Conservation (phyloP, 2,329 filamentous ascomycete genomes). For the Onygena corvina region DNA sequence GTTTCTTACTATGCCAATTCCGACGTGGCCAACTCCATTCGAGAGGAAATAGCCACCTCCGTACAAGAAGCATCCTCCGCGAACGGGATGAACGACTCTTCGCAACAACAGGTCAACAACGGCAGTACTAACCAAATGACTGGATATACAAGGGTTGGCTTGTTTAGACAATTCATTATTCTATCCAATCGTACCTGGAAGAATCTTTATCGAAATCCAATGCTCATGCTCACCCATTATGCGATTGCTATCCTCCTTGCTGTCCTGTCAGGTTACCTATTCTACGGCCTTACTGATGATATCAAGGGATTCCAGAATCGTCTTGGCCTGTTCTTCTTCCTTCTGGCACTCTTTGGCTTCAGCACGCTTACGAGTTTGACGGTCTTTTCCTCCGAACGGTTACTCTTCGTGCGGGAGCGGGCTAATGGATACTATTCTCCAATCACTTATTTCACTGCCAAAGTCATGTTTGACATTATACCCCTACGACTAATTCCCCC, state of each 20-base stretch:
- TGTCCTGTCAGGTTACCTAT: constrained; percentile 86
- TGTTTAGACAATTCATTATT: constrained; percentile 73
- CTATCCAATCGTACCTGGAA: constrained; percentile 87
- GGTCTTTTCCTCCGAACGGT: constrained; percentile 80
- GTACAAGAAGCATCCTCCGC: constrained; percentile 52
- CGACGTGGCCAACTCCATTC: constrained; percentile 59
- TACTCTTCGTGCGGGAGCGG: constrained; percentile 83
- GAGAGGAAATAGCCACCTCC: constrained; percentile 65
- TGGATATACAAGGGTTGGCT: constrained; percentile 71
- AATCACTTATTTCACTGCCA: constrained; percentile 84
- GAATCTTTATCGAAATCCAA: constrained; percentile 92
- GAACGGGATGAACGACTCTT: constrained; percentile 53
- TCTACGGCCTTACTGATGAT: constrained; percentile 91
- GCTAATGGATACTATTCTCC: constrained; percentile 96
- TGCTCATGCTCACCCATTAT: constrained; percentile 97
- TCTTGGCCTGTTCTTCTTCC: constrained; percentile 93
- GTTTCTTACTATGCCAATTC: constrained; percentile 66
- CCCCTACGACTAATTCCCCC: constrained; percentile 89
- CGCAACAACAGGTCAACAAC: constrained; percentile 38
- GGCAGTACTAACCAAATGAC: constrained; percentile 51
- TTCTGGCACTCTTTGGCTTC: constrained; percentile 90
- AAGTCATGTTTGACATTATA: constrained; percentile 96
- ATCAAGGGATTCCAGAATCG: constrained; percentile 97
- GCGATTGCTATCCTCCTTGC: constrained; percentile 91
- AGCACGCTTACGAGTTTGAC: constrained; percentile 87